phyloP scores from a whole-genome alignment of 2,329 filamentous ascomycete genomes.

The Graphilbum fragrans region DNA sequence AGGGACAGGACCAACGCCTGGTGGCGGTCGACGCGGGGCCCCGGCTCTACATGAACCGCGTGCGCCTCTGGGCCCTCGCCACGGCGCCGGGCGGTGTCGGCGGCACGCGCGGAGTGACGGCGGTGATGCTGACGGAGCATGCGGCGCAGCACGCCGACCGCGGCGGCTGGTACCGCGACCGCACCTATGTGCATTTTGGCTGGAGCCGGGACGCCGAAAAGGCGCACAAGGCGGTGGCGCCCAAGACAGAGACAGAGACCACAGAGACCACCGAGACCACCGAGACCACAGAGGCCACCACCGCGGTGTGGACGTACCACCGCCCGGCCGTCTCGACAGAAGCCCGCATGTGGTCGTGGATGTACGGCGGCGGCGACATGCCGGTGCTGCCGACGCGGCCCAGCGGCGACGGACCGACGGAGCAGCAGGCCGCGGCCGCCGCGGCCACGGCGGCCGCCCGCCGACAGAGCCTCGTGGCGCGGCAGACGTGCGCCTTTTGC shows the following conservation, averaged over 20 bases:
- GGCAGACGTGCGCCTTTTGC: constrained; percentile 37
- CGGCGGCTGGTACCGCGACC: constrained; percentile 21
- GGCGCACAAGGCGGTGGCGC: background rate
- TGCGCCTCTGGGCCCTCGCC: constrained; percentile 41
- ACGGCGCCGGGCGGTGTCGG: constrained; percentile 32
- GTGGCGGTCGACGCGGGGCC: constrained; percentile 14
- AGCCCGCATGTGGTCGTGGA: constrained; percentile 43
- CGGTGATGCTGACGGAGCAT: constrained; percentile 36
- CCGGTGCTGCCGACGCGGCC: constrained; percentile 10
- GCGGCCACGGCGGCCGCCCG: no score
- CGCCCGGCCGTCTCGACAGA: constrained; percentile 23
- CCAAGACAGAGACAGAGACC: background rate
- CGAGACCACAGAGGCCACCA: background rate
- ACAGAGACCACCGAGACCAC: background rate
- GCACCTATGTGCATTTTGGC: constrained; percentile 25
- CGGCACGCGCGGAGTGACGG: constrained; percentile 24
- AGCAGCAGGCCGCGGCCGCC: no score
- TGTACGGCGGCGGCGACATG: constrained; percentile 38
- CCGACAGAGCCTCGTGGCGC: constrained; percentile 22
- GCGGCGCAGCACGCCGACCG: constrained; percentile 36
- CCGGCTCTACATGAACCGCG: constrained; percentile 35
- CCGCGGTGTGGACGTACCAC: background rate
- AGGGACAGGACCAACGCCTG: constrained; percentile 3
- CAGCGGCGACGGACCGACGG: background rate
- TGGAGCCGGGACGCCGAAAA: constrained; percentile 1